Percentiles rank a stretch among this genome's conserved stretches.
These are phyloP conservation scores for Ceratocystis diversiconidia DNA, from an alignment of 2,329 filamentous ascomycete species.

Conservation along the genomic window DNA sequence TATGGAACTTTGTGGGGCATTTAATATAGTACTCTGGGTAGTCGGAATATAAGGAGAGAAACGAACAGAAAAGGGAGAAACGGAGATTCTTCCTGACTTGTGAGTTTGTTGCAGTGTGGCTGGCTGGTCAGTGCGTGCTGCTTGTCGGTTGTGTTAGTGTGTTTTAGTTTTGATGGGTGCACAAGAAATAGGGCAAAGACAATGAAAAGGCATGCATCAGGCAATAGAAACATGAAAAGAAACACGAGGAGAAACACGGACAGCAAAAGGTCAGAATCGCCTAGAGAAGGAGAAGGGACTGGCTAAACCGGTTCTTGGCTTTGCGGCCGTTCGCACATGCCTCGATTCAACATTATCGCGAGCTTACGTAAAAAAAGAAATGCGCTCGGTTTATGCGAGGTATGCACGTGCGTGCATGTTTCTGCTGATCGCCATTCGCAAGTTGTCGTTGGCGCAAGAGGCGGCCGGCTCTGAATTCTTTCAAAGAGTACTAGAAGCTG, in stretches of 20 bases:
- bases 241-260: background rate
- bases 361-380: no score
- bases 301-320: no score
- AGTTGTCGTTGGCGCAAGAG: no score
- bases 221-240: background rate
- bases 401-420: no score
- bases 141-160: background rate
- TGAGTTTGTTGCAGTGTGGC: background rate
- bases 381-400: no score
- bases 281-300: no score
- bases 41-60: background rate
- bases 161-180: slow-evolving; percentile 1
- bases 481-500: no score
- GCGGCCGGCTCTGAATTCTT: no score
- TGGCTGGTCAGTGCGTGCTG: background rate
- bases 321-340: no score
- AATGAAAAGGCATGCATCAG: no score
- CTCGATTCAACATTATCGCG: no score
- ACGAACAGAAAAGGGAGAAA: background rate
- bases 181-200: background rate
- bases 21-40: background rate
- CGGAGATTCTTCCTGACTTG: background rate
- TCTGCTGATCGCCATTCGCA: no score
- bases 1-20: background rate
- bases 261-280: background rate